Percentiles rank a stretch among this genome's conserved stretches.
phyloP scores from a whole-genome alignment of 2,329 filamentous ascomycete species.

The Cladophialophora exuberans region DNA sequence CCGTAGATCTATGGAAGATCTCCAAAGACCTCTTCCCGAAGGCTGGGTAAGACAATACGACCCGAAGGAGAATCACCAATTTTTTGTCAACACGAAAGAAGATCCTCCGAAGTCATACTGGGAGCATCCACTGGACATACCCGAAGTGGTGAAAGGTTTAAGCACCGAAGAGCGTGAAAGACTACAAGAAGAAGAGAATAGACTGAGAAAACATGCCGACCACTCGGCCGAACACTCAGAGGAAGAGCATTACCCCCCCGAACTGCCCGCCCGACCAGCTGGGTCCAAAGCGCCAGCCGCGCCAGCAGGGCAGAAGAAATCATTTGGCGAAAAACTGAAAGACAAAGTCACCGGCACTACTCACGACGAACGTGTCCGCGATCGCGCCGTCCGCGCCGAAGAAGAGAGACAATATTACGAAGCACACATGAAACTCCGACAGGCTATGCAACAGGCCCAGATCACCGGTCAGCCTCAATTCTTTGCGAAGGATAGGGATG shows the following conservation, averaged over 20 bases:
- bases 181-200: slow-evolving; percentile 40
- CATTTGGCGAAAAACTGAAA: slow-evolving; percentile 61
- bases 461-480: slow-evolving; percentile 60
- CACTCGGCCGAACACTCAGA: slow-evolving; percentile 21
- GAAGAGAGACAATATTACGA: slow-evolving; percentile 57
- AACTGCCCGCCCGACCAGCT: slow-evolving; percentile 24
- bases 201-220: slow-evolving; percentile 35
- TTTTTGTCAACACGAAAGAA: slow-evolving; percentile 63
- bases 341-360: slow-evolving; percentile 62
- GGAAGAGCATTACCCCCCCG: slow-evolving; percentile 32
- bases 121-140: slow-evolving; percentile 65
- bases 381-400: slow-evolving; percentile 51
- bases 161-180: slow-evolving; percentile 53
- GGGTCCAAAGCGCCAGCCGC: slow-evolving; percentile 27
- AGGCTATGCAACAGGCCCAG: slow-evolving; percentile 55
- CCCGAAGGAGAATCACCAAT: slow-evolving; percentile 58
- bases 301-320: slow-evolving; percentile 44
- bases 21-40: slow-evolving; percentile 55
- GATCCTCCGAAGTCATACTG: slow-evolving; percentile 62
- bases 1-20: slow-evolving; percentile 66
- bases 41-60: slow-evolving; percentile 65
- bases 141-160: slow-evolving; percentile 55
- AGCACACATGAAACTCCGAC: slow-evolving; percentile 54
- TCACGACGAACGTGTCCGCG: slow-evolving; percentile 56
- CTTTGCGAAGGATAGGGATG: slow-evolving; percentile 57